Percentiles rank a stretch among this genome's conserved stretches.
Conservation (phyloP, 148 eudicot species). For the Oxyria digyna region DNA sequence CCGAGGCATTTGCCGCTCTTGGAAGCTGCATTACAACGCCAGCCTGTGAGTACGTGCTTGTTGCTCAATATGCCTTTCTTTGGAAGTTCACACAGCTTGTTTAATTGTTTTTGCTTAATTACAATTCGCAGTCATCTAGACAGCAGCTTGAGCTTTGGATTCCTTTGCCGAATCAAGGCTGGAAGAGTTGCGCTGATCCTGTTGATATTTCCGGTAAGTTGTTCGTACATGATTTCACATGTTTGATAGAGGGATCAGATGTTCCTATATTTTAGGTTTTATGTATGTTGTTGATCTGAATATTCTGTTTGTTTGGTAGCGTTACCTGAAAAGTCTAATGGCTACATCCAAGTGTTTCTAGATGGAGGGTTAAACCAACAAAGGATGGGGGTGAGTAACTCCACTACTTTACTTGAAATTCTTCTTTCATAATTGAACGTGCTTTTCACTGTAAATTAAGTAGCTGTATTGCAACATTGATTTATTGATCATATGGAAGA, state of each 20-base stretch:
- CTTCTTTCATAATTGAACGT: background rate
- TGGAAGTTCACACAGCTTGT: no score
- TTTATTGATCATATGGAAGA: no score
- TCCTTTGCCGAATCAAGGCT: conserved; percentile 71
- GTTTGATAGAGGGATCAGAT: background rate
- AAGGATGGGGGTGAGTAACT: conserved; percentile 51
- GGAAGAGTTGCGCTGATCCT: conserved; percentile 43
- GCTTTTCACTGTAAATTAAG: background rate
- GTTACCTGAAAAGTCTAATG: conserved; percentile 17
- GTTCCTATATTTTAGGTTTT: background rate
- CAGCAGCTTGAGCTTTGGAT: conserved; percentile 56
- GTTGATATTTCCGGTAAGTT: conserved; percentile 31
- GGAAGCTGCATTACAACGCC: conserved; percentile 38
- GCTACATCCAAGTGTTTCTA: conserved; percentile 37
- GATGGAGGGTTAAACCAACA: conserved; percentile 46
- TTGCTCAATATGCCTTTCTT: background rate
- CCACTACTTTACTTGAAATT: background rate
- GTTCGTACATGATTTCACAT: background rate
- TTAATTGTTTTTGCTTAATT: conserved; percentile 8
- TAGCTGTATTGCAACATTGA: no score
- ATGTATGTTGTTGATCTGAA: background rate
- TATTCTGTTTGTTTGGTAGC: conserved; percentile 15
- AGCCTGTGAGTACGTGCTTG: conserved; percentile 58
- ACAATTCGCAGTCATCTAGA: conserved; percentile 31
- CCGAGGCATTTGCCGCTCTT: conserved; percentile 49